These are phyloP conservation scores for Domatiomyces catenatus DNA, from an alignment of 2,329 filamentous ascomycete genomes.

Conservation along the genomic window DNA sequence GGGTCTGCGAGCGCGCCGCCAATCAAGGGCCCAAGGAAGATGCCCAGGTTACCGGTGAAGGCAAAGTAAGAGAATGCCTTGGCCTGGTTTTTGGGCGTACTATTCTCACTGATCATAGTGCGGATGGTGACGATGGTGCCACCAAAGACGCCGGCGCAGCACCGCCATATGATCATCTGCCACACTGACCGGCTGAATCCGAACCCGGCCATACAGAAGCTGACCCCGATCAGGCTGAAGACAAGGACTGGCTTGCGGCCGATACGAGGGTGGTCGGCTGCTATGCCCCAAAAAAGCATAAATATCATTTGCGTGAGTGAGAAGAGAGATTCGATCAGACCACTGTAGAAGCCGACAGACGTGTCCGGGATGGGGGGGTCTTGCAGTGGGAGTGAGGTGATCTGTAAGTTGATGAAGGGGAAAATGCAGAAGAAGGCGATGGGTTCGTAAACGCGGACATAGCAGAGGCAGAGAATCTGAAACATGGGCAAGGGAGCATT, in stretches of 20 bases:
- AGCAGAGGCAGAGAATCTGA: conserved; percentile 62
- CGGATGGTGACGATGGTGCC: conserved; percentile 58
- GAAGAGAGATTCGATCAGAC: conserved; percentile 57
- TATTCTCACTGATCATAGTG: conserved; percentile 62
- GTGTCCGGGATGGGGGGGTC: conserved; percentile 45
- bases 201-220: conserved; percentile 47
- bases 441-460: conserved; percentile 56
- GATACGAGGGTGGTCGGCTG: conserved; percentile 41
- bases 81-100: conserved; percentile 54
- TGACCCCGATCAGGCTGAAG: conserved; percentile 48
- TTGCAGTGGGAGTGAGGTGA: conserved; percentile 41
- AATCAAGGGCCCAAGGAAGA: conserved; percentile 55
- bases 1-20: conserved; percentile 56
- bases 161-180: conserved; percentile 62
- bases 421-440: conserved; percentile 75
- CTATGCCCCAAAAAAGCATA: conserved; percentile 59
- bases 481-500: conserved; percentile 37
- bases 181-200: conserved; percentile 50
- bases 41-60: conserved; percentile 57
- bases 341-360: conserved; percentile 68
- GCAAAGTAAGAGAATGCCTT: conserved; percentile 62
- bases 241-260: conserved; percentile 62
- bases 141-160: conserved; percentile 56
- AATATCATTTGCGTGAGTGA: conserved; percentile 61
- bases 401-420: conserved; percentile 56